Evolutionary conservation across 2,329 filamentous ascomycete genomes (phyloP).

Genomic region (Dothideomycetes sp.): DNA sequence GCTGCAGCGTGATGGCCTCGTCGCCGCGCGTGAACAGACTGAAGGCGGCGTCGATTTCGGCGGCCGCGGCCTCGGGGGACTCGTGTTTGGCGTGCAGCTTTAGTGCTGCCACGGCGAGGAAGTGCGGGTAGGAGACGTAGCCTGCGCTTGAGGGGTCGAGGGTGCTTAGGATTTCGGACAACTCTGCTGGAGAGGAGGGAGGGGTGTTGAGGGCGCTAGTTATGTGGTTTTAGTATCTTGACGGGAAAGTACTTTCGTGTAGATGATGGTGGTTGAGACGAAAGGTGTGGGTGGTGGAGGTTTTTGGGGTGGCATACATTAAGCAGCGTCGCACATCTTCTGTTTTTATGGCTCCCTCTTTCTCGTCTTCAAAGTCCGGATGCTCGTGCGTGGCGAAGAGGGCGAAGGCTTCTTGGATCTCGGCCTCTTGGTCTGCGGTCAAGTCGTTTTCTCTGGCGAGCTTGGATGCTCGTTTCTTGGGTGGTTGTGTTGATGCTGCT

Average conservation of each 20-base stretch:
- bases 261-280: not conserved
- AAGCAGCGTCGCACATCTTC: slow-evolving; percentile 37
- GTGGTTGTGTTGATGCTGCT: slow-evolving; percentile 12
- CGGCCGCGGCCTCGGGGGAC: slow-evolving; percentile 36
- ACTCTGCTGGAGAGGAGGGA: slow-evolving; percentile 53
- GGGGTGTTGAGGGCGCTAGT: slow-evolving; percentile 70
- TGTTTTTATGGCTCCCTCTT: slow-evolving; percentile 34
- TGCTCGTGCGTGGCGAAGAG: slow-evolving; percentile 48
- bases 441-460: slow-evolving; percentile 89
- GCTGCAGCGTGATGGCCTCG: slow-evolving; percentile 62
- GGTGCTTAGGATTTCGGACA: slow-evolving; percentile 65
- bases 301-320: slow-evolving; percentile 39
- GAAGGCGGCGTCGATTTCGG: slow-evolving; percentile 75
- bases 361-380: slow-evolving; percentile 52
- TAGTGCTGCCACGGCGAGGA: slow-evolving; percentile 79
- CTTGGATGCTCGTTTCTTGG: slow-evolving; percentile 60
- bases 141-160: slow-evolving; percentile 77
- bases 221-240: slow-evolving; percentile 1
- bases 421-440: slow-evolving; percentile 69
- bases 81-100: slow-evolving; percentile 52
- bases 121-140: slow-evolving; percentile 66
- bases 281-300: no score
- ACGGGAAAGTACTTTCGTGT: not conserved
- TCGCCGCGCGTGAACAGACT: slow-evolving; percentile 58
- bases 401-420: slow-evolving; percentile 82